These are phyloP conservation scores for Tylopilus rubrobrunneus DNA, from an alignment of 768 basidiomycete species.

Conservation along the genomic window DNA sequence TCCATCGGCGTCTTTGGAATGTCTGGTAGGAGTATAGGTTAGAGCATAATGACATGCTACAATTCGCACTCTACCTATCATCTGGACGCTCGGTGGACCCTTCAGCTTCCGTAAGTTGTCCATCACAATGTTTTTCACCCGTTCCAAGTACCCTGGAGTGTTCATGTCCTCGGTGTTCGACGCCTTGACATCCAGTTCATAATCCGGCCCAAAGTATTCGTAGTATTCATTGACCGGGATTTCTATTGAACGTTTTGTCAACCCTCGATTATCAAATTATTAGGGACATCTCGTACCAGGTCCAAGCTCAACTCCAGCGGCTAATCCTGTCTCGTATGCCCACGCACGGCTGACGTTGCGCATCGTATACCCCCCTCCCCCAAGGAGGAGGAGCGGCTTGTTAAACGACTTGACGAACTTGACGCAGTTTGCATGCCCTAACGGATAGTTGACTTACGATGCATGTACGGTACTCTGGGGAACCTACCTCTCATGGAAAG, in stretches of 20 bases:
- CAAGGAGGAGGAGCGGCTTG: constrained; percentile 88
- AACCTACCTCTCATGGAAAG: constrained; percentile 84
- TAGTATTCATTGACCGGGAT: constrained; percentile 99
- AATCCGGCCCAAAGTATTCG: constrained; percentile 98
- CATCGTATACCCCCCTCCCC: constrained; percentile 98
- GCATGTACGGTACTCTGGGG: not conserved
- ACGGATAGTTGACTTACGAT: not conserved
- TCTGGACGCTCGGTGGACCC: constrained; percentile 90
- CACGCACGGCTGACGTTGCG: constrained; percentile 94
- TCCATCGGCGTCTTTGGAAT: constrained; percentile 84
- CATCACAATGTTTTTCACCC: constrained; percentile 87
- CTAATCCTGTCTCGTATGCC: constrained; percentile 97
- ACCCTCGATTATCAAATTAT: not conserved
- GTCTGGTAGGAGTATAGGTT: constrained; percentile 43
- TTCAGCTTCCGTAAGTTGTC: constrained; percentile 84
- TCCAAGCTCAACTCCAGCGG: constrained; percentile 93
- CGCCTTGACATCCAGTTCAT: constrained; percentile 89
- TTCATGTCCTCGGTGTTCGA: constrained; percentile 97
- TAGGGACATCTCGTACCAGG: constrained; percentile 48
- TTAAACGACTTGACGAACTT: constrained; percentile 96
- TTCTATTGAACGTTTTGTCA: constrained; percentile 45
- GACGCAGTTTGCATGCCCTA: constrained; percentile 96
- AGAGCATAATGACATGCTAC: not conserved
- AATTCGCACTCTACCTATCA: constrained; percentile 56
- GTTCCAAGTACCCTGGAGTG: constrained; percentile 86